Conservation (phyloP, 768 basidiomycete genomes). For the Podaxis mareebaensis region DNA sequence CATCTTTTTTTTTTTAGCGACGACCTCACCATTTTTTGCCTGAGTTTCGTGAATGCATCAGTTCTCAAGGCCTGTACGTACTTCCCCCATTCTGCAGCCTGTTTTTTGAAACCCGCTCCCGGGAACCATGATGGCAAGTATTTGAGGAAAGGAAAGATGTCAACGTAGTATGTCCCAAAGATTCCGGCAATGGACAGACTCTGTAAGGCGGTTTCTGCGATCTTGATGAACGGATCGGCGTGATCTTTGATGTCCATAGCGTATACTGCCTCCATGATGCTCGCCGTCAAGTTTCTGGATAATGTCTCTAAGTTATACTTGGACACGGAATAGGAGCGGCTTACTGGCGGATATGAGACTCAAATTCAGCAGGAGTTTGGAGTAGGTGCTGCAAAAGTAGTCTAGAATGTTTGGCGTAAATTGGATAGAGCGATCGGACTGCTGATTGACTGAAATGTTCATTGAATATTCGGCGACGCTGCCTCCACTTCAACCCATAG, state of each 20-base stretch:
- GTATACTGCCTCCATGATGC: slow-evolving; percentile 38
- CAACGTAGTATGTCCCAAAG: slow-evolving; percentile 33
- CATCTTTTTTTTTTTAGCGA: neutral
- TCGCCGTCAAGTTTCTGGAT: slow-evolving; percentile 3
- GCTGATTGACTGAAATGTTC: slow-evolving; percentile 14
- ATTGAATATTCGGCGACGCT: slow-evolving; percentile 8
- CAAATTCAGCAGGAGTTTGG: neutral
- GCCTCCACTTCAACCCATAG: slow-evolving; percentile 6
- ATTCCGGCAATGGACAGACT: slow-evolving; percentile 27
- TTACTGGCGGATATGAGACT: slow-evolving; percentile 6
- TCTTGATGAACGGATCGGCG: slow-evolving; percentile 27
- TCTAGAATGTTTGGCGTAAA: slow-evolving; percentile 13
- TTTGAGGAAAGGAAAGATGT: slow-evolving; percentile 29
- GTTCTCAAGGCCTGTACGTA: slow-evolving; percentile 18
- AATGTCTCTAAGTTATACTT: neutral
- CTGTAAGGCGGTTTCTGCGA: slow-evolving; percentile 28
- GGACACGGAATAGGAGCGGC: neutral
- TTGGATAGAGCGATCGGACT: slow-evolving; percentile 38
- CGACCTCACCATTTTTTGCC: slow-evolving; percentile 19
- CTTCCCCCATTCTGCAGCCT: slow-evolving; percentile 17
- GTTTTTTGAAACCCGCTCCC: slow-evolving; percentile 19
- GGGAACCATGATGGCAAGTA: slow-evolving; percentile 29
- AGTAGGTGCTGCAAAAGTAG: neutral
- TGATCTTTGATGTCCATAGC: slow-evolving; percentile 36
- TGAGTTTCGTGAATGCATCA: slow-evolving; percentile 21